A percentile compares a stretch with the other conserved stretches of the same genome.
Conservation (phyloP, 163 green algal species). For the Chlorella variabilis region DNA sequence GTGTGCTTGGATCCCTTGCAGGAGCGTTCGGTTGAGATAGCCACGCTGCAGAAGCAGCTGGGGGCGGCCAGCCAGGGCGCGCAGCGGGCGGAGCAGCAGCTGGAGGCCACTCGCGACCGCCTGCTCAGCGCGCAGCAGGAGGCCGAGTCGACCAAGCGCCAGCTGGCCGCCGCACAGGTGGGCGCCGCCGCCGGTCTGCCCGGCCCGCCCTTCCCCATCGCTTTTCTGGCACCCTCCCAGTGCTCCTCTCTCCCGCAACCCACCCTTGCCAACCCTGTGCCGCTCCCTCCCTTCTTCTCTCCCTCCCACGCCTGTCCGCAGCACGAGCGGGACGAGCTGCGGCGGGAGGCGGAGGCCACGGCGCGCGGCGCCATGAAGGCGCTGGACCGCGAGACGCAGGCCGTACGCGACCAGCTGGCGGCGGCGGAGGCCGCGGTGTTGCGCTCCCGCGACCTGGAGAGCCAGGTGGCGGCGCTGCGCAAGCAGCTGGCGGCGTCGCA, state of each 20-base stretch:
- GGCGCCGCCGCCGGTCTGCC: no score
- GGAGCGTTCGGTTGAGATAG: constrained; percentile 7
- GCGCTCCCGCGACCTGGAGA: constrained; percentile 16
- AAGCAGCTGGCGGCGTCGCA: background rate
- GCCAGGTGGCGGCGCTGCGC: background rate
- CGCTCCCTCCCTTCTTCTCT: background rate
- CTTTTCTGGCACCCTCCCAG: no score
- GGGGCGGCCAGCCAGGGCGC: background rate
- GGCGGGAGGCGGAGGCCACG: background rate
- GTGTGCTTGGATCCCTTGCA: background rate
- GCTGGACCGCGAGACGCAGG: constrained; percentile 5
- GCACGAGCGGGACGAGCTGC: constrained; percentile 2
- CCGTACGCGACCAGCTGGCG: background rate
- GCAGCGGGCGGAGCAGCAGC: background rate
- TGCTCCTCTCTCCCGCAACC: no score
- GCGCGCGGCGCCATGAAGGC: background rate
- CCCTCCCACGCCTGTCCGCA: background rate
- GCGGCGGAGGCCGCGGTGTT: constrained; percentile 6
- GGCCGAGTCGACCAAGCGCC: background rate
- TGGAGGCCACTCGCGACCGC: background rate
- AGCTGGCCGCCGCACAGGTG: background rate
- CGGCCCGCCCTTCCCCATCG: no score
- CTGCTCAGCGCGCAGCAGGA: background rate
- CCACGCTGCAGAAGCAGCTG: constrained; percentile 17
- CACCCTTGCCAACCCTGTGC: background rate